phyloP scores from a whole-genome alignment of 2,329 filamentous ascomycete species.

The Beauveria medogensis region DNA sequence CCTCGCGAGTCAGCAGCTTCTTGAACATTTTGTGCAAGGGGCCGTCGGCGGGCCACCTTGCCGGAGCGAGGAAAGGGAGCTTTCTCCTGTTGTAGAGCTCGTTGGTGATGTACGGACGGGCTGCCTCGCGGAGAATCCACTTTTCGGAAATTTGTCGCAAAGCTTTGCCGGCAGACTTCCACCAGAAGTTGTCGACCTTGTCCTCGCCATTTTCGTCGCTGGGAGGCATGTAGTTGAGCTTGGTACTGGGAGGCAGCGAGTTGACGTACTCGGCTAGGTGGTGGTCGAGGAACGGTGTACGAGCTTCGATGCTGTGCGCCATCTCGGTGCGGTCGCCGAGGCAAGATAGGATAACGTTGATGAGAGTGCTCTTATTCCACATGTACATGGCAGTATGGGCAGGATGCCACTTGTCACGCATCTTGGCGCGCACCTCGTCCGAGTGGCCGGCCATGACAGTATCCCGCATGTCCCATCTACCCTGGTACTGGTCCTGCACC shows the following conservation, averaged over 20 bases:
- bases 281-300: conserved; percentile 29
- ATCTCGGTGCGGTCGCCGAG: conserved; percentile 28
- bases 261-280: conserved; percentile 24
- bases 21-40: conserved; percentile 30
- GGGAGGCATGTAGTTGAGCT: conserved; percentile 15
- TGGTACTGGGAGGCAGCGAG: conserved; percentile 22
- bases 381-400: conserved; percentile 22
- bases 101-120: conserved; percentile 40
- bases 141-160: conserved; percentile 33
- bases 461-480: background rate
- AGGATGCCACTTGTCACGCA: conserved; percentile 21
- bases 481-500: background rate
- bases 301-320: conserved; percentile 28
- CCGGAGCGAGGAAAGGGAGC: conserved; percentile 40
- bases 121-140: conserved; percentile 42
- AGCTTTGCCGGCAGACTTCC: conserved; percentile 11
- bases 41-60: conserved; percentile 31
- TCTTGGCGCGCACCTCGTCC: conserved; percentile 16
- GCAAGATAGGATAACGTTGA: conserved; percentile 22
- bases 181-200: background rate
- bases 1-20: conserved; percentile 22
- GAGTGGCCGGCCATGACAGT: conserved; percentile 13
- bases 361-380: conserved; percentile 18
- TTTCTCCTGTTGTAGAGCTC: conserved; percentile 44
- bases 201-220: background rate